phyloP scores from a whole-genome alignment of 768 basidiomycete genomes.

The Boletus sp. region DNA sequence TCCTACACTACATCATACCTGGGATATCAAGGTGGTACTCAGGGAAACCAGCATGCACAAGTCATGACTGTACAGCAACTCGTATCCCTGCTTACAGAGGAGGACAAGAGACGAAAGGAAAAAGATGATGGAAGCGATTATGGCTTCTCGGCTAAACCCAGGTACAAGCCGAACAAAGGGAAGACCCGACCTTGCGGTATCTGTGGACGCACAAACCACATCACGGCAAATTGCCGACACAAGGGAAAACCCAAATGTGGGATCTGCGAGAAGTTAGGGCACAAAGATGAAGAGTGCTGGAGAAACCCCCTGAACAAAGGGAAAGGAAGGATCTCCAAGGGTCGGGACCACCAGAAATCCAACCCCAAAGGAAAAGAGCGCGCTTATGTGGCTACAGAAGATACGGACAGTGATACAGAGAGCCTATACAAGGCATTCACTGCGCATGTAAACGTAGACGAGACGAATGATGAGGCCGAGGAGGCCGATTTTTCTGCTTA shows the following conservation, averaged over 20 bases:
- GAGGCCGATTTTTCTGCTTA: conserved; percentile 1
- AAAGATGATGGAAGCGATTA: too few relatives aligned
- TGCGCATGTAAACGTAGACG: background rate
- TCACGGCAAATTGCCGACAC: background rate
- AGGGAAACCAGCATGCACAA: background rate
- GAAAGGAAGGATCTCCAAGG: background rate
- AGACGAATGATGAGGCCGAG: background rate
- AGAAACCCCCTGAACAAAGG: background rate
- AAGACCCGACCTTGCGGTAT: background rate
- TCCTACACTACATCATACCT: background rate
- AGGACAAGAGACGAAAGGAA: background rate
- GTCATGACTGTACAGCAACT: background rate
- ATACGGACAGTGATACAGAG: background rate
- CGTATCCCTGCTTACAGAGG: background rate
- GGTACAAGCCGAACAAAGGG: too few relatives aligned
- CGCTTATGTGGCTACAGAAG: background rate
- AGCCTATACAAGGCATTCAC: background rate
- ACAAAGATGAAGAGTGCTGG: background rate
- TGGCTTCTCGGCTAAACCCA: too few relatives aligned
- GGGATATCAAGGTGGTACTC: background rate
- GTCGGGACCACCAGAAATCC: too few relatives aligned
- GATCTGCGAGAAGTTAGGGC: background rate
- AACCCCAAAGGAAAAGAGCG: background rate
- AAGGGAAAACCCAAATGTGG: conserved; percentile 1
- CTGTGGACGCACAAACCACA: background rate